These are phyloP conservation scores for Metschnikowia kofuensis DNA, from an alignment of 805 yeast species.

Conservation along the genomic window DNA sequence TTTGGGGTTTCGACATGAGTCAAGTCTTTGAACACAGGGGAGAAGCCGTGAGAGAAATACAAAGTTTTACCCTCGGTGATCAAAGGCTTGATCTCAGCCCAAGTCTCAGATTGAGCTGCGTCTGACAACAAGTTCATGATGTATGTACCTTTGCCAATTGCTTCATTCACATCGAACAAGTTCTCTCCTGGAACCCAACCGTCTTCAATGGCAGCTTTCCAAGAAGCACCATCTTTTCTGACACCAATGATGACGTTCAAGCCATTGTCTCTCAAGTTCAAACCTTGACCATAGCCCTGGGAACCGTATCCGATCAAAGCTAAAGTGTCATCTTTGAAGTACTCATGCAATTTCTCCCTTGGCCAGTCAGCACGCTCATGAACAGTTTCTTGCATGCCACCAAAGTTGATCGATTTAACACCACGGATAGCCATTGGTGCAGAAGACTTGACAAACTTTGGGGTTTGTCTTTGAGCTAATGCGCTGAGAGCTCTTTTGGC, in stretches of 20 bases:
- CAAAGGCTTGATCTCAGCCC: slow-evolving; percentile 83
- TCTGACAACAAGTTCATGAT: slow-evolving; percentile 98
- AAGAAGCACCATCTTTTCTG: slow-evolving; percentile 96
- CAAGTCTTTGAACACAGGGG: slow-evolving; percentile 97
- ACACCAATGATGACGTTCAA: slow-evolving; percentile 97
- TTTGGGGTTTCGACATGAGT: slow-evolving; percentile 95
- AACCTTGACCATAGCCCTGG: slow-evolving; percentile 99
- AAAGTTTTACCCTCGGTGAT: slow-evolving; percentile 96
- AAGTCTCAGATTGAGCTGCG: slow-evolving; percentile 99
- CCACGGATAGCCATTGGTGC: slow-evolving; percentile 72
- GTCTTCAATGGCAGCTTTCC: slow-evolving; percentile 99
- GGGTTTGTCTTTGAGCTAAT: slow-evolving; percentile 47
- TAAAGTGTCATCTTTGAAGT: slow-evolving; percentile 96
- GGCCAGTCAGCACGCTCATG: slow-evolving; percentile 99
- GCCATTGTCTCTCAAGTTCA: slow-evolving; percentile 98
- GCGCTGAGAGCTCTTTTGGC: slow-evolving; percentile 68
- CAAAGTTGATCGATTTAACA: slow-evolving; percentile 93
- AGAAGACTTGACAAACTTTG: slow-evolving; percentile 29
- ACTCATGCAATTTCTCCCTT: slow-evolving; percentile 88
- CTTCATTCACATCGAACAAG: slow-evolving; percentile 93
- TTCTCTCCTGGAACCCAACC: slow-evolving; percentile 99
- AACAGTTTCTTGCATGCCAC: slow-evolving; percentile 91
- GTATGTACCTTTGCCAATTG: slow-evolving; percentile 86
- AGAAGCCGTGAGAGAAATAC: slow-evolving; percentile 99
- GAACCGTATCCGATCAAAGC: slow-evolving; percentile 99